Evolutionary conservation across 352 stramenopile species (phyloP).

Genomic region (Phytopythium sindhum): DNA sequence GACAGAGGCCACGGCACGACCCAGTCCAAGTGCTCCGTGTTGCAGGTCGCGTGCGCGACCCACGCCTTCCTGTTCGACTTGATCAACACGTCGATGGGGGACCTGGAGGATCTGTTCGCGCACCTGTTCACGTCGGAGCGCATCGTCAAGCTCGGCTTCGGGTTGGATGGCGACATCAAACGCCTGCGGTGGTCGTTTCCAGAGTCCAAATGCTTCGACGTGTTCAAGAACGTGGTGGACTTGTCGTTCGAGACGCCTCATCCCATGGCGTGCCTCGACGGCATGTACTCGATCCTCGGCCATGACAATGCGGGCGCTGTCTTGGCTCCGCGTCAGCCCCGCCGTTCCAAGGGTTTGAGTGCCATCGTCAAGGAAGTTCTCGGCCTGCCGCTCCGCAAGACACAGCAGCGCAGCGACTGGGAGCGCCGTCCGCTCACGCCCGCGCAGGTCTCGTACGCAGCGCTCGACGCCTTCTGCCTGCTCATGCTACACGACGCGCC

Average conservation of each 20-base stretch:
- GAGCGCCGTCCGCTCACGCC: slow-evolving; percentile 51
- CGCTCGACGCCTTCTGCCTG: slow-evolving; percentile 70
- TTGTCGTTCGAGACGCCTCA: slow-evolving; percentile 44
- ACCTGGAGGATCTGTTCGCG: slow-evolving; percentile 66
- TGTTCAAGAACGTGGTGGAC: slow-evolving; percentile 61
- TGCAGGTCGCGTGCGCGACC: slow-evolving; percentile 63
- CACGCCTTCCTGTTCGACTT: slow-evolving; percentile 74
- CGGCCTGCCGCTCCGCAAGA: slow-evolving; percentile 55
- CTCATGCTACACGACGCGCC: slow-evolving; percentile 63
- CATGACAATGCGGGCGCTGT: neutral
- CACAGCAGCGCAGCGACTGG: slow-evolving; percentile 77
- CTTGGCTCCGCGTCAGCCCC: slow-evolving; percentile 16
- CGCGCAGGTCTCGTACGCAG: slow-evolving; percentile 70
- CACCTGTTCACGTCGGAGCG: slow-evolving; percentile 46
- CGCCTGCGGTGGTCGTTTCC: slow-evolving; percentile 69
- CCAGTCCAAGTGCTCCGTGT: slow-evolving; percentile 62
- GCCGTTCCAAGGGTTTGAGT: slow-evolving; percentile 51
- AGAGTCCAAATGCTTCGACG: slow-evolving; percentile 57
- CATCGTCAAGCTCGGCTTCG: slow-evolving; percentile 64
- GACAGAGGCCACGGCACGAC: slow-evolving; percentile 28
- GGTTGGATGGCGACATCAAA: slow-evolving; percentile 63
- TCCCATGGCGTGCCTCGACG: slow-evolving; percentile 21
- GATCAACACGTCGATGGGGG: slow-evolving; percentile 41
- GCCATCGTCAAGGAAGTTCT: slow-evolving; percentile 51
- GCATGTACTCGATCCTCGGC: slow-evolving; percentile 16